Evolutionary conservation across 345 rosid species (phyloP), one percentile per base, ranked within the genome.

Genomic region (Cardamine occulta): DNA sequence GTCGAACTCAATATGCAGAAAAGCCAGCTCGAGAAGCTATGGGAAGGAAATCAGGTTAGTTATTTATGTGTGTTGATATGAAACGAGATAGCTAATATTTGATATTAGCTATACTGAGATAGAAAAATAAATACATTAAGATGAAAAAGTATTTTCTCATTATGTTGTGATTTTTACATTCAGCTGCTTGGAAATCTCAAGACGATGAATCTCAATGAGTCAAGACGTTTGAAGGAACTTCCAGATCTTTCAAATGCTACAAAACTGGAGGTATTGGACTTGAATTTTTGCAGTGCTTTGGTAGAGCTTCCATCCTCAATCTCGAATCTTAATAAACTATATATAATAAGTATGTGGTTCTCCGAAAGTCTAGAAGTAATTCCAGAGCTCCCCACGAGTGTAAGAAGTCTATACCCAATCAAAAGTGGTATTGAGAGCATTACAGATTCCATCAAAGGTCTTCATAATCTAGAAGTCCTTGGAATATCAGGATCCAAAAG

Each of bases 121-220:
- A 5, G 2, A 1, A 14, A 44, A 31, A 14, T 4, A 5, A 4
- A 14, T 14, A 42, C 14, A 15, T 14, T 15, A 15, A 44, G 2
- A n/a, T 21, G 15, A 11, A 5, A 10, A 5, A 31, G 8, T 3
- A 4, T 0, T n/a, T 34, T 24, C 0, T 29, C 29, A 7, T 23
- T 15, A 28, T 18, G 15, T 10, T 73, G 48, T 76, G 18, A 9
- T 19, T 4, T 59, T 14, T 9, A 26, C 9, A 17, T 64, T 28
- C 68, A 81, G 84, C 24, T 4, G 53, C 54, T 63, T 32, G 24
- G 2, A 23, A 81, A 69, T 13, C 54, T 81, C 32, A 77, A 54
- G 59, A 10, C 11, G 42, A 29, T 83, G 14, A 14, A 64, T 17
- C 52, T 81, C 3, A 0, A 7, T 1, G 0, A 5, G 1, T 81